Conservation (phyloP, 768 basidiomycete species). For the Podaxis sp. region DNA sequence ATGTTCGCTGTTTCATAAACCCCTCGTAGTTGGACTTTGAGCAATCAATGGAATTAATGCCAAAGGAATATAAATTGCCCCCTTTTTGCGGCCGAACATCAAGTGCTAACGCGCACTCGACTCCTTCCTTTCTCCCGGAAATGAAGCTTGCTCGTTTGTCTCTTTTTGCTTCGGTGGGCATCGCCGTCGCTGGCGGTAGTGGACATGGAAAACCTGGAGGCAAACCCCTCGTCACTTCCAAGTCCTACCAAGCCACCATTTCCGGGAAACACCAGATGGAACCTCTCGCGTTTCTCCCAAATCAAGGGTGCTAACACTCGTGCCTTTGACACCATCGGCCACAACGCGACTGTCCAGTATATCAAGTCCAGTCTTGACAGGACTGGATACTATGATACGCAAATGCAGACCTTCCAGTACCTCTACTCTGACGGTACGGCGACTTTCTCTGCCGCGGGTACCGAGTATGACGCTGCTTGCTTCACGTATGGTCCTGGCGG, state of each 20-base stretch:
- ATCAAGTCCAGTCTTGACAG: slow-evolving; percentile 23
- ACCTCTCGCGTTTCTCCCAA: slow-evolving; percentile 23
- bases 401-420: slow-evolving; percentile 25
- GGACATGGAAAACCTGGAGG: not conserved
- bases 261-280: slow-evolving; percentile 17
- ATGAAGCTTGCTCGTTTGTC: not conserved
- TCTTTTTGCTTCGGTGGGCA: not conserved
- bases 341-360: slow-evolving; percentile 26
- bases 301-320: slow-evolving; percentile 21
- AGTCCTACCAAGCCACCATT: slow-evolving; percentile 12
- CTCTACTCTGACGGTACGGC: slow-evolving; percentile 23
- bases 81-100: not conserved
- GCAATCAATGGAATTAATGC: not conserved
- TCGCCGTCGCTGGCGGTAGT: slow-evolving; percentile 1
- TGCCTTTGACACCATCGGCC: slow-evolving; percentile 24
- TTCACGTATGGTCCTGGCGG: slow-evolving; percentile 22
- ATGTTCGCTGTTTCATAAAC: no score
- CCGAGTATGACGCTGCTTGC: slow-evolving; percentile 13
- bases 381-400: slow-evolving; percentile 24
- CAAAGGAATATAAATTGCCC: not conserved
- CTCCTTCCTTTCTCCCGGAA: not conserved
- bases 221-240: slow-evolving; percentile 13
- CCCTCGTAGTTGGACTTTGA: not conserved
- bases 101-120: not conserved
- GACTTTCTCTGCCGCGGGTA: slow-evolving; percentile 15